phyloP scores from a whole-genome alignment of 1,284 basidiomycete species.

The Ganoderma leucocontextum region DNA sequence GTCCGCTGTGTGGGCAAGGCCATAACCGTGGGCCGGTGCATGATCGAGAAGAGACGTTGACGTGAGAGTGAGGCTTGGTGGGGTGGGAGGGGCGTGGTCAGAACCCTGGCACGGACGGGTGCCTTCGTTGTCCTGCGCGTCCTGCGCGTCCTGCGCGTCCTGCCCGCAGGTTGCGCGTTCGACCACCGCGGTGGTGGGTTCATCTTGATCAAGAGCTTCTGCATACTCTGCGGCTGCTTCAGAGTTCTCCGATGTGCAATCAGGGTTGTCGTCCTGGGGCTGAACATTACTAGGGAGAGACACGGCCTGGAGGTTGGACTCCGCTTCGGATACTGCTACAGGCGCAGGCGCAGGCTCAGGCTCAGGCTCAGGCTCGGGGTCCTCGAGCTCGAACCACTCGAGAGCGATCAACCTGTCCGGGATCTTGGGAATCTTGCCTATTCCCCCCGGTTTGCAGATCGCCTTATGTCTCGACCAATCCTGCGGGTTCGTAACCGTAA shows the following conservation, averaged over 20 bases:
- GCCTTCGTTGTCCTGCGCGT: too few species aligned
- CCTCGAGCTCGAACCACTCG: conserved; percentile 2
- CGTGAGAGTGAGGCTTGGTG: too few species aligned
- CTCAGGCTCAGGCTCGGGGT: background rate
- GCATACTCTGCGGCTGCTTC: too few species aligned
- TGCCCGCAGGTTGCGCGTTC: too few species aligned
- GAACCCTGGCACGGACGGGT: too few species aligned
- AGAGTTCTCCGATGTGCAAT: background rate
- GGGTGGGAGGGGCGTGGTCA: too few species aligned
- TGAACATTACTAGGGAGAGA: background rate
- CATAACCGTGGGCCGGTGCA: too few species aligned
- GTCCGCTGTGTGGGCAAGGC: too few species aligned
- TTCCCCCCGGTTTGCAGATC: background rate
- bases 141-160: too few species aligned
- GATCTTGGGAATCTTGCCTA: background rate
- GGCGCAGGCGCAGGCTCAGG: background rate
- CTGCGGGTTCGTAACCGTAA: background rate
- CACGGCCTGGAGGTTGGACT: background rate
- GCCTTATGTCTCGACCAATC: conserved; percentile 2
- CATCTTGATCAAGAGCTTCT: too few species aligned
- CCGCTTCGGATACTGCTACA: background rate
- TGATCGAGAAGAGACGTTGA: too few species aligned
- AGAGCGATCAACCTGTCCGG: background rate
- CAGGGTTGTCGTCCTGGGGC: background rate
- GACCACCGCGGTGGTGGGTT: too few species aligned